A percentile compares a stretch with the other conserved stretches of the same genome.
These are phyloP conservation scores for Paramyrothecium sp. DNA, from an alignment of 2,329 filamentous ascomycete genomes.

Conservation along the genomic window DNA sequence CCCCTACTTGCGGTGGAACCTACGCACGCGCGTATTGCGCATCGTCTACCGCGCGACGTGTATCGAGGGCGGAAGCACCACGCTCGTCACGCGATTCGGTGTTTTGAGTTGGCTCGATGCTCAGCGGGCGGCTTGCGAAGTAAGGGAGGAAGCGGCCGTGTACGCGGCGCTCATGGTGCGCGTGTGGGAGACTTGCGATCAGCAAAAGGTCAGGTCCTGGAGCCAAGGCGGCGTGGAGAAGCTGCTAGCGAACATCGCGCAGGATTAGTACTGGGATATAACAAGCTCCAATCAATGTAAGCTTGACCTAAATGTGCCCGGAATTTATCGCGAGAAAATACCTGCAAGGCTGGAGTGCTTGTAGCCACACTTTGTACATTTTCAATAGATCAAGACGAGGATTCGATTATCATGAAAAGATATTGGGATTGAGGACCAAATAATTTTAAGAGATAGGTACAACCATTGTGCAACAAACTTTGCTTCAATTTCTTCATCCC, in stretches of 20 bases:
- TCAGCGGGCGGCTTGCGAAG: slow-evolving; percentile 45
- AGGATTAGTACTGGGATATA: background rate
- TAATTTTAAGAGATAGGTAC: too few species aligned
- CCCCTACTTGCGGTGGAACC: slow-evolving; percentile 57
- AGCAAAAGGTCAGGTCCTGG: slow-evolving; percentile 65
- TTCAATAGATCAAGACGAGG: too few species aligned
- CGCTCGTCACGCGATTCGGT: slow-evolving; percentile 75
- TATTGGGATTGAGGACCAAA: too few species aligned
- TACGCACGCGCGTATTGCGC: slow-evolving; percentile 58
- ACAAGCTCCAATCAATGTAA: too few species aligned
- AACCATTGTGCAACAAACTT: too few species aligned
- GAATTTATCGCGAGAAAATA: too few species aligned
- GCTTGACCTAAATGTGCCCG: too few species aligned
- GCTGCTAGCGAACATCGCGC: slow-evolving; percentile 16
- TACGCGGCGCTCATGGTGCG: slow-evolving; percentile 54
- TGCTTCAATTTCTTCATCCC: background rate
- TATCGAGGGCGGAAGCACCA: slow-evolving; percentile 72
- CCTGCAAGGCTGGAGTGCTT: too few species aligned
- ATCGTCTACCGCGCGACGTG: slow-evolving; percentile 67
- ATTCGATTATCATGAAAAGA: too few species aligned
- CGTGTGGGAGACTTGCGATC: slow-evolving; percentile 65
- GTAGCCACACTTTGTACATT: too few species aligned
- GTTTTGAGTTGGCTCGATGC: slow-evolving; percentile 72
- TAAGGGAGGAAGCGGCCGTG: slow-evolving; percentile 43
- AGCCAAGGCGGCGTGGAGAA: slow-evolving; percentile 49